Conservation (phyloP, 2,329 filamentous ascomycete species). For the Chalaropsis ovoidea region DNA sequence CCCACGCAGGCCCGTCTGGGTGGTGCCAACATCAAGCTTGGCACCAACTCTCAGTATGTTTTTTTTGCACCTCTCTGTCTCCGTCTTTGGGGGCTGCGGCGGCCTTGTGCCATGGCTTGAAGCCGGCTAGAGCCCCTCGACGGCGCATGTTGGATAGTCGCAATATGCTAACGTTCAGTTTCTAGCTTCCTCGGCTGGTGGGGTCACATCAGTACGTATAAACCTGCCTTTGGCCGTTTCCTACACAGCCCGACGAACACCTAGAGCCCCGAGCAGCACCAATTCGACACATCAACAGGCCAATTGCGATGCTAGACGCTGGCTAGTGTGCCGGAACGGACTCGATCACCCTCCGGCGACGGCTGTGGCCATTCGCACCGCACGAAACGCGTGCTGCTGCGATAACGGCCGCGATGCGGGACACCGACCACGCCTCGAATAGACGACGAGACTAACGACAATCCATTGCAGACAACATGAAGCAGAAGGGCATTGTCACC, state of each 20-base stretch:
- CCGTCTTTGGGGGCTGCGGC: neutral
- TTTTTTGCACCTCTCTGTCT: neutral
- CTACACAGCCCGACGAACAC: neutral
- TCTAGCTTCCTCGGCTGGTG: conserved; percentile 25
- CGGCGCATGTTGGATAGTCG: neutral
- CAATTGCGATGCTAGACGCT: neutral
- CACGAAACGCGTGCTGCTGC: neutral
- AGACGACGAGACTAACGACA: conserved; percentile 4
- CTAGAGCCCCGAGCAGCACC: neutral
- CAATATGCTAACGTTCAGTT: conserved; percentile 2
- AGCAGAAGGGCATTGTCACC: conserved; percentile 54
- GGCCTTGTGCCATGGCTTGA: neutral
- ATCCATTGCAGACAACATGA: conserved; percentile 28
- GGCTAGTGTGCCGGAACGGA: neutral
- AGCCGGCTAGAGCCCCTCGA: neutral
- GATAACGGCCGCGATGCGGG: neutral
- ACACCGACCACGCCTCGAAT: neutral
- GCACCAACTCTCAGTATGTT: conserved; percentile 26
- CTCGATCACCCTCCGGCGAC: neutral
- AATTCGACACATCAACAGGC: neutral
- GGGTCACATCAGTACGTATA: conserved; percentile 25
- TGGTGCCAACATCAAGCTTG: conserved; percentile 28
- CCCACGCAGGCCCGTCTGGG: conserved; percentile 38
- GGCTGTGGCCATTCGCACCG: neutral
- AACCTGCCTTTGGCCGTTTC: neutral